These are phyloP conservation scores for Candida awuae DNA, from an alignment of 805 yeast genomes.

Conservation along the genomic window DNA sequence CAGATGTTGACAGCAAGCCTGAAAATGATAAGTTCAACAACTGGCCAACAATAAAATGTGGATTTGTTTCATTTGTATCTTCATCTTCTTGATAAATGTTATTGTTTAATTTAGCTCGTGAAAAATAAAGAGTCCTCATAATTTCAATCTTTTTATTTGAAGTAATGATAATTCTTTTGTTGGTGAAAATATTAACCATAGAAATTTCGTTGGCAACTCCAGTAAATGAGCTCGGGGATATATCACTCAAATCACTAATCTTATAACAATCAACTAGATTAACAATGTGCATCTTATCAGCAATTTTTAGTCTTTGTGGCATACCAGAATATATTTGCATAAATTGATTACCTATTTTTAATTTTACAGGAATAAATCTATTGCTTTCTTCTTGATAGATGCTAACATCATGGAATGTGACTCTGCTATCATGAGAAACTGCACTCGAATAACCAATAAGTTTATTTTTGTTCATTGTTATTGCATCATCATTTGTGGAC, in stretches of 20 bases:
- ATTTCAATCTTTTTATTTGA: slow-evolving; percentile 53
- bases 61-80: slow-evolving; percentile 30
- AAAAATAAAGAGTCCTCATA: slow-evolving; percentile 60
- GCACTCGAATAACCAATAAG: slow-evolving; percentile 35
- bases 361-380: slow-evolving; percentile 49
- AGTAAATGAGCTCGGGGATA: slow-evolving; percentile 34
- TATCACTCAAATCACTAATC: slow-evolving; percentile 34
- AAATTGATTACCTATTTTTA: slow-evolving; percentile 64
- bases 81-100: slow-evolving; percentile 23
- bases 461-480: slow-evolving; percentile 36
- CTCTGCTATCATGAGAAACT: slow-evolving; percentile 42
- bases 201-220: slow-evolving; percentile 46
- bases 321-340: slow-evolving; percentile 47
- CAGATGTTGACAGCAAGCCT: slow-evolving; percentile 55
- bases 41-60: slow-evolving; percentile 38
- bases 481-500: slow-evolving; percentile 39
- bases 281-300: slow-evolving; percentile 30
- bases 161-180: slow-evolving; percentile 33
- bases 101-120: slow-evolving; percentile 41
- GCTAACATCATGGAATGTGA: slow-evolving; percentile 43
- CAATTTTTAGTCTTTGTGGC: slow-evolving; percentile 34
- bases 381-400: slow-evolving; percentile 41
- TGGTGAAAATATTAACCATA: slow-evolving; percentile 30
- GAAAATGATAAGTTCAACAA: slow-evolving; percentile 57
- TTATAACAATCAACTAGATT: slow-evolving; percentile 36